Percentiles rank a stretch among this genome's conserved stretches.
Conservation (phyloP, 2,329 filamentous ascomycete genomes). For the Verticillium tricorpus region DNA sequence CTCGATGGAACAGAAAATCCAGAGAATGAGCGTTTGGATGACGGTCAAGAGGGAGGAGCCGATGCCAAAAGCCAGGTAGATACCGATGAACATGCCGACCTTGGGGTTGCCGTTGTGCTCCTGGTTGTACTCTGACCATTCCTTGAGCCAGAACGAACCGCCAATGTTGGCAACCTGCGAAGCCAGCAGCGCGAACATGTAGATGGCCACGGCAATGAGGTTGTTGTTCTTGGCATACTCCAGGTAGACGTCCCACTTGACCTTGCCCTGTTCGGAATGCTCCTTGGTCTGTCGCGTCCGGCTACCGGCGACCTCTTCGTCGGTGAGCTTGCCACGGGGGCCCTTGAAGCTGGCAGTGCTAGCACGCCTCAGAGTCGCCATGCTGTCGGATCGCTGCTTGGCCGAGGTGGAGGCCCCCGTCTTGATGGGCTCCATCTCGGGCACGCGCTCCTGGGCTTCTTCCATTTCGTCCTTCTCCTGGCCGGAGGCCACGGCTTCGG, state of each 20-base stretch:
- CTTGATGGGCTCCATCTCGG: conserved; percentile 74
- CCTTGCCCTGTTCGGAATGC: conserved; percentile 88
- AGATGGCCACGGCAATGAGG: conserved; percentile 74
- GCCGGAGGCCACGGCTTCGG: conserved; percentile 40
- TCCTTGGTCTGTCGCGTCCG: conserved; percentile 87
- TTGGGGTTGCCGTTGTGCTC: conserved; percentile 62
- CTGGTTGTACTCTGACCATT: conserved; percentile 82
- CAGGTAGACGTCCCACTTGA: conserved; percentile 92
- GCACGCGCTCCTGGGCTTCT: conserved; percentile 71
- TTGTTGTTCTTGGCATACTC: conserved; percentile 97
- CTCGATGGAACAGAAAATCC: conserved; percentile 99
- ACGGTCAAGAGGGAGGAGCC: conserved; percentile 82
- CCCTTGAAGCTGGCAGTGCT: conserved; percentile 89
- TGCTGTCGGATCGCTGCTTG: conserved; percentile 64
- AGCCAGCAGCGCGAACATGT: conserved; percentile 70
- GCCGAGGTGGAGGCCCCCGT: conserved; percentile 39
- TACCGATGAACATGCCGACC: conserved; percentile 84
- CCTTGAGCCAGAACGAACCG: conserved; percentile 88
- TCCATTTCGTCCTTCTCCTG: conserved; percentile 65
- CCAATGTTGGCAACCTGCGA: conserved; percentile 80
- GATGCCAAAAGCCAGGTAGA: conserved; percentile 93
- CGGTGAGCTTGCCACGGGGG: conserved; percentile 74
- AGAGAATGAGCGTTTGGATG: conserved; percentile 87
- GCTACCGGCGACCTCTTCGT: conserved; percentile 71
- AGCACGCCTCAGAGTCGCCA: conserved; percentile 78